Percentiles rank a stretch among this genome's conserved stretches.
phyloP scores from a whole-genome alignment of 192 early-diverging fungal genomes.

The Glomus cerebriforme region DNA sequence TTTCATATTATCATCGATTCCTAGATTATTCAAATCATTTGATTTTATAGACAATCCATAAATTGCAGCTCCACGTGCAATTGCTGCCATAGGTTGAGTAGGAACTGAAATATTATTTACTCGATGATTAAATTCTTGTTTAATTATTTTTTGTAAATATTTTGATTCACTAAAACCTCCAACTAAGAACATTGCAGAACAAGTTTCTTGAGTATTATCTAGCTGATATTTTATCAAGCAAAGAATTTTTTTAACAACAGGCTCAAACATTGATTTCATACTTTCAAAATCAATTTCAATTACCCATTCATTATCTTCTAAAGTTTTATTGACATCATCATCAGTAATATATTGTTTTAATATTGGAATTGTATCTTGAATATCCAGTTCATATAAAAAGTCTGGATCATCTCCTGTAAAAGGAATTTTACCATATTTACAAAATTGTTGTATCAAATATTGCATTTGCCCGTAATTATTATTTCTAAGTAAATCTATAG shows the following conservation, averaged over 20 bases:
- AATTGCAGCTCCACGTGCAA: slow-evolving; percentile 43
- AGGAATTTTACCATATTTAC: too few relatives aligned
- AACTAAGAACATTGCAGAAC: slow-evolving; percentile 55
- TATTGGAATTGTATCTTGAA: not conserved
- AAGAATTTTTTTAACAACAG: slow-evolving; percentile 54
- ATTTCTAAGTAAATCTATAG: not conserved
- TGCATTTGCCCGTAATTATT: slow-evolving; percentile 9
- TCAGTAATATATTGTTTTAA: slow-evolving; percentile 9
- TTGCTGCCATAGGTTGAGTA: slow-evolving; percentile 49
- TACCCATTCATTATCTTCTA: slow-evolving; percentile 47
- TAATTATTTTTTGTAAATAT: slow-evolving; percentile 51
- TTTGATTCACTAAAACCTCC: slow-evolving; percentile 59
- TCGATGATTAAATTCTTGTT: slow-evolving; percentile 46
- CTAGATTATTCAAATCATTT: slow-evolving; percentile 43
- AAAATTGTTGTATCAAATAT: slow-evolving; percentile 9
- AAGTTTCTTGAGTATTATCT: slow-evolving; percentile 37
- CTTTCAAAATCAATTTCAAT: slow-evolving; percentile 46
- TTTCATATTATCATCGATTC: slow-evolving; percentile 28
- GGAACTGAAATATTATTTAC: slow-evolving; percentile 50
- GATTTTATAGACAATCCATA: not conserved
- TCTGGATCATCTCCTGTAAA: too few relatives aligned
- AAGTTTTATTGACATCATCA: not conserved
- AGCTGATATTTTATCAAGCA: slow-evolving; percentile 53
- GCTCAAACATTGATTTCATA: slow-evolving; percentile 56
- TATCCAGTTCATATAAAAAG: too few relatives aligned